phyloP scores from a whole-genome alignment of 805 yeast genomes.

The Metschnikowia matae region DNA sequence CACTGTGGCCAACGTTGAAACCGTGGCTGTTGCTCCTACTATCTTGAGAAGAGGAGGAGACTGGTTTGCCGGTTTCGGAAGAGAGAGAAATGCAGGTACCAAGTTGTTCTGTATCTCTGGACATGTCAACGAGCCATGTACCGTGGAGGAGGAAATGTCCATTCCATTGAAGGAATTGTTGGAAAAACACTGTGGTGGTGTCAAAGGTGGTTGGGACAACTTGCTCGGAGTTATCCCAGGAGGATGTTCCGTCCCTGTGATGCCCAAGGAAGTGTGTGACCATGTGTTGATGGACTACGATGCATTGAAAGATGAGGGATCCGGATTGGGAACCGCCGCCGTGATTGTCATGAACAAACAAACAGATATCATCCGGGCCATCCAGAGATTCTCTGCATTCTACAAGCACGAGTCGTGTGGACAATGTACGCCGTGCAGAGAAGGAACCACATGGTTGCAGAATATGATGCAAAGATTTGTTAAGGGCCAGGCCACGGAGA shows the following conservation, averaged over 20 bases:
- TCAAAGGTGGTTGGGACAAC: constrained; percentile 91
- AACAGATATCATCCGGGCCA: constrained; percentile 80
- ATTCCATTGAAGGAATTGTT: constrained; percentile 77
- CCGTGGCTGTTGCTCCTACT: constrained; percentile 87
- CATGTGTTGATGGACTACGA: constrained; percentile 82
- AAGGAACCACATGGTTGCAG: constrained; percentile 83
- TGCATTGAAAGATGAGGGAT: constrained; percentile 77
- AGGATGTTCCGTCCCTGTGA: constrained; percentile 81
- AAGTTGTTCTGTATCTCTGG: constrained; percentile 86
- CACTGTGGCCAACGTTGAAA: constrained; percentile 87
- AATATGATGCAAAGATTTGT: constrained; percentile 82
- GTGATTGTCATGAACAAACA: constrained; percentile 87
- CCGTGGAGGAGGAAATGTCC: constrained; percentile 92
- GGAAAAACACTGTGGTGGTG: constrained; percentile 88
- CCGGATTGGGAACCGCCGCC: constrained; percentile 90
- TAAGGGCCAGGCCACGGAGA: constrained; percentile 72
- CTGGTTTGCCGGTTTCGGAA: constrained; percentile 81
- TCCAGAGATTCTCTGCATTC: constrained; percentile 78
- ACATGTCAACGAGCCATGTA: constrained; percentile 88
- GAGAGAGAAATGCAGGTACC: constrained; percentile 81
- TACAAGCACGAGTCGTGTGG: constrained; percentile 93
- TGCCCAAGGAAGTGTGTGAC: constrained; percentile 64
- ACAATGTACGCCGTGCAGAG: constrained; percentile 93
- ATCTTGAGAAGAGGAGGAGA: constrained; percentile 84
- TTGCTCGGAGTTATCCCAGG: constrained; percentile 85